Conservation (phyloP, 805 yeast species). For the Cyberlindnera nakhonratchasimensis region DNA sequence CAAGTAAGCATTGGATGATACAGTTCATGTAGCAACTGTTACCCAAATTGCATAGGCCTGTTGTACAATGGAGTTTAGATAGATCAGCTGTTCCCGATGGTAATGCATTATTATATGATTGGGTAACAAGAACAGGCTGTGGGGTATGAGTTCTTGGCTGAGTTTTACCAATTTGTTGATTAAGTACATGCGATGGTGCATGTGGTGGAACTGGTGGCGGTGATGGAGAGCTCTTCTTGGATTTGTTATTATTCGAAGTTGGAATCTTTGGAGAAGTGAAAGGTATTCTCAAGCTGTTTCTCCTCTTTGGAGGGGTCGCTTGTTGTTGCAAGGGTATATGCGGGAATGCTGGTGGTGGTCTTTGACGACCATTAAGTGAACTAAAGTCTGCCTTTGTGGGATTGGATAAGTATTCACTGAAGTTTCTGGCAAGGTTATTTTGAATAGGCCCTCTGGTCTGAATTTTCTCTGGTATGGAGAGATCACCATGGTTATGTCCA, state of each 20-base stretch:
- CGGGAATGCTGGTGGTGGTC: not conserved
- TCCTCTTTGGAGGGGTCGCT: slow-evolving; percentile 6
- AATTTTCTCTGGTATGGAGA: slow-evolving; percentile 15
- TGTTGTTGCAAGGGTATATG: slow-evolving; percentile 8
- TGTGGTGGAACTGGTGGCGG: slow-evolving; percentile 5
- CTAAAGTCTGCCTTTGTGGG: slow-evolving; percentile 20
- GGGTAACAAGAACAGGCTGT: slow-evolving; percentile 7
- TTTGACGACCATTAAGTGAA: slow-evolving; percentile 15
- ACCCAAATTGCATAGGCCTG: slow-evolving; percentile 80
- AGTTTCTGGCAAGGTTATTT: slow-evolving; percentile 9
- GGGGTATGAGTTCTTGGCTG: slow-evolving; percentile 9
- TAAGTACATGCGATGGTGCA: not conserved
- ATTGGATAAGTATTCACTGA: slow-evolving; percentile 20
- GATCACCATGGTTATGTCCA: slow-evolving; percentile 23
- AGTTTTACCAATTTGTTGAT: not conserved
- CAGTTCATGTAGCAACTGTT: slow-evolving; percentile 95
- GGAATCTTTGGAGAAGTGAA: slow-evolving; percentile 7
- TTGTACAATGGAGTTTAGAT: slow-evolving; percentile 37
- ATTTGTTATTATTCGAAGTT: not conserved
- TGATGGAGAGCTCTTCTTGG: slow-evolving; percentile 1
- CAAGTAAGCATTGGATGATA: slow-evolving; percentile 78
- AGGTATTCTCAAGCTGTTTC: slow-evolving; percentile 8
- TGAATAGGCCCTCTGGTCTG: slow-evolving; percentile 13
- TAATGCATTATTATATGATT: not conserved
- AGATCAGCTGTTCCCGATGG: slow-evolving; percentile 1